A percentile compares a stretch with the other conserved stretches of the same genome.
Conservation (phyloP, 2,329 filamentous ascomycete genomes). For the Byssoonygena ceratinophila region DNA sequence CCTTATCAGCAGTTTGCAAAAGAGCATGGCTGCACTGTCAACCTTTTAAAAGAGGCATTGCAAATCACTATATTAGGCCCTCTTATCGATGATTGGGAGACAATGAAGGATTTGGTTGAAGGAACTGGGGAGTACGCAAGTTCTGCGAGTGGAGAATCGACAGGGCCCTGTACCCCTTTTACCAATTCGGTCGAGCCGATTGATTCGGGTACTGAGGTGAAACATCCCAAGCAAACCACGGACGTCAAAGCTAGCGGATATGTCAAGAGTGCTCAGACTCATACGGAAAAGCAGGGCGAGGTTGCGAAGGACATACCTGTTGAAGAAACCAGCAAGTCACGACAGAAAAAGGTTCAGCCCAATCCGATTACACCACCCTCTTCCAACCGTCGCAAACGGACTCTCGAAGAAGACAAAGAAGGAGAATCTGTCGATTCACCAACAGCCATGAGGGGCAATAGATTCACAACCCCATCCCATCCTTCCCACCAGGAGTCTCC, state of each 20-base stretch:
- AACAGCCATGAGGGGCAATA: neutral
- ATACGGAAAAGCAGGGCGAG: no score
- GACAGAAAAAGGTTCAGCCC: neutral
- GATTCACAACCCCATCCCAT: neutral
- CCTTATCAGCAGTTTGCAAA: conserved; percentile 21
- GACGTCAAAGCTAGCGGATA: no score
- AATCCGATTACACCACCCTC: neutral
- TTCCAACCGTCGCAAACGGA: neutral
- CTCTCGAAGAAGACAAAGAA: neutral
- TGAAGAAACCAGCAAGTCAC: neutral
- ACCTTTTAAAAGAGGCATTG: conserved; percentile 19
- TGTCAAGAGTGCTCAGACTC: no score
- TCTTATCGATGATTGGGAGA: conserved; percentile 10
- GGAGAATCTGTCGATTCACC: neutral
- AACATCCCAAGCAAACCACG: no score
- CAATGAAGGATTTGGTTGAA: neutral
- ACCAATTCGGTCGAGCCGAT: neutral
- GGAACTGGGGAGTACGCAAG: neutral
- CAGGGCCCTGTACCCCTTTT: neutral
- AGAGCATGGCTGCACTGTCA: conserved; percentile 17
- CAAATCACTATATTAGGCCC: conserved; percentile 19
- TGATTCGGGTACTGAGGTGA: neutral
- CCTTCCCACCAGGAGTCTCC: no score
- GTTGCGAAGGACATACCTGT: no score
- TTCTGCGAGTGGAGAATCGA: neutral